Conservation (phyloP, 2,329 filamentous ascomycete genomes). For the Colletotrichum zoysiae region DNA sequence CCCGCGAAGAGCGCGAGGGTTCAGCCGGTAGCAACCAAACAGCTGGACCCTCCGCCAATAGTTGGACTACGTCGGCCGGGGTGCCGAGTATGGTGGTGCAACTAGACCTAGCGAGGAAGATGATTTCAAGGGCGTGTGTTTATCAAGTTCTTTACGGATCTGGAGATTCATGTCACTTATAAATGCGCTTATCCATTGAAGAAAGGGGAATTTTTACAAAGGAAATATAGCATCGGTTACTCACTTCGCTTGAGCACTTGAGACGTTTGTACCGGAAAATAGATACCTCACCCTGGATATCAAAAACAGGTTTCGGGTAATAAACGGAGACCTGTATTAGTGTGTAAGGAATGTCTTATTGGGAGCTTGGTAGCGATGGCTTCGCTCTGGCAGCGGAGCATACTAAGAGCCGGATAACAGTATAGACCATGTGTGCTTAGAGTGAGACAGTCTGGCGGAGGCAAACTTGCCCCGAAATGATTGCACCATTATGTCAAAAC, state of each 20-base stretch:
- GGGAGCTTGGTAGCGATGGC: background rate
- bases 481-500: conserved; percentile 36
- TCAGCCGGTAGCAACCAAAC: conserved; percentile 12
- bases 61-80: conserved; percentile 12
- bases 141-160: background rate
- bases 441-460: background rate
- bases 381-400: background rate
- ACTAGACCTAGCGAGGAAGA: conserved; percentile 17
- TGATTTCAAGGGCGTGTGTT: background rate
- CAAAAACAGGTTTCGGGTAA: background rate
- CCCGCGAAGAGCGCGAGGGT: conserved; percentile 9
- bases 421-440: background rate
- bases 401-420: background rate
- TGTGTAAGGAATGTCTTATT: background rate
- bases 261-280: too few relatives aligned
- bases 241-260: background rate
- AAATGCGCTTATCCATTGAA: background rate
- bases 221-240: background rate
- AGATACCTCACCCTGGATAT: background rate
- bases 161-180: background rate
- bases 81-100: conserved; percentile 21
- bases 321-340: background rate
- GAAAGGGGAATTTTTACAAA: background rate
- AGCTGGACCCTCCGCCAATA: conserved; percentile 1
- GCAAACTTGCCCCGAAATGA: conserved; percentile 11